Evolutionary conservation across 2,329 filamentous ascomycete species (phyloP).

Genomic region (Botrytis deweyae): DNA sequence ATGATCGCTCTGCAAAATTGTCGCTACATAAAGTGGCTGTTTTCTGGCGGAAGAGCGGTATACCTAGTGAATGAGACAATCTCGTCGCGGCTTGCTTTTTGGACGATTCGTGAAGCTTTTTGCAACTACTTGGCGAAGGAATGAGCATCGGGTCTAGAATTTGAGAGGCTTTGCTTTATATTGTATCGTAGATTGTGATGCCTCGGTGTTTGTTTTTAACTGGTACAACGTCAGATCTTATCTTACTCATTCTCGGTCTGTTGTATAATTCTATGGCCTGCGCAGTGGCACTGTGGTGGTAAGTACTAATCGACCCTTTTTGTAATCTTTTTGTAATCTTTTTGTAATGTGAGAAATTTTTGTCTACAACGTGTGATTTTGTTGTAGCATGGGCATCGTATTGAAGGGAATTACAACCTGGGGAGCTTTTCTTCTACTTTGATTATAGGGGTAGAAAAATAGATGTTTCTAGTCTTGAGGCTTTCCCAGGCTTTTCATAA

Average conservation of each 20-base stretch:
- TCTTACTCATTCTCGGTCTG: not conserved
- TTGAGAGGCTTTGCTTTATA: not conserved
- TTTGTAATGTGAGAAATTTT: too few relatives aligned
- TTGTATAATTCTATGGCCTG: not conserved
- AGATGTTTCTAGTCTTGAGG: not conserved
- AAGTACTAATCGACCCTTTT: not conserved
- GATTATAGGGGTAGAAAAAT: not conserved
- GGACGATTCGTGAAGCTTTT: not conserved
- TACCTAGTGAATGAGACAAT: not conserved
- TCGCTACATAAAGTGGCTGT: not conserved
- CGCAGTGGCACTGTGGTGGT: not conserved
- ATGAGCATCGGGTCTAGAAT: not conserved
- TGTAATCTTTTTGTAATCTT: too few relatives aligned
- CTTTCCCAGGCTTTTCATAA: not conserved
- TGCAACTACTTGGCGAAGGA: not conserved
- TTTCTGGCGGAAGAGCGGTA: not conserved
- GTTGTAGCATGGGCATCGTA: not conserved
- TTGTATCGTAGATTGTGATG: not conserved
- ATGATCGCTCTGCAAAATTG: not conserved
- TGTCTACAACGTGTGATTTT: not conserved
- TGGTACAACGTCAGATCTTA: not conserved
- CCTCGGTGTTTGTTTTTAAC: not conserved
- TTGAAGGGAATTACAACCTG: not conserved
- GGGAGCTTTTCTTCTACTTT: not conserved
- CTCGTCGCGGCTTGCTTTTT: not conserved